Conservation (phyloP, 2,329 filamentous ascomycete genomes). For the Venturia asperata region DNA sequence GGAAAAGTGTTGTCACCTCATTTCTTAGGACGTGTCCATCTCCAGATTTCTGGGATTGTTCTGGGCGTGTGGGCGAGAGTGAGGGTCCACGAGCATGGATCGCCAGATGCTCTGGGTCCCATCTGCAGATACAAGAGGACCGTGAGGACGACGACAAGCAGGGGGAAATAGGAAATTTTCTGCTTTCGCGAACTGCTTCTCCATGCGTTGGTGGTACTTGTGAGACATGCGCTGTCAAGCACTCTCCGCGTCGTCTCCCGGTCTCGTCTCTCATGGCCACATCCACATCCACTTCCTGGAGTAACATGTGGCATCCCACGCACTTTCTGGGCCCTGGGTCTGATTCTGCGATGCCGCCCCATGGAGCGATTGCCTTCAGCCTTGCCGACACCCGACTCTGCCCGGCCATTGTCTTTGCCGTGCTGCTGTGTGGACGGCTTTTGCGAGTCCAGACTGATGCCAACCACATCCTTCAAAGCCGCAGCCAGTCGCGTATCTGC, state of each 20-base stretch:
- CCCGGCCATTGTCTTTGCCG: neutral
- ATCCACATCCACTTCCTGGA: neutral
- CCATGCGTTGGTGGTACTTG: neutral
- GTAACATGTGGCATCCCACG: neutral
- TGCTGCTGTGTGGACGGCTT: neutral
- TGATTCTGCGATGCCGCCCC: neutral
- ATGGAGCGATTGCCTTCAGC: constrained; percentile 5
- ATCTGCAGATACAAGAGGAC: neutral
- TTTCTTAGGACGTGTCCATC: neutral
- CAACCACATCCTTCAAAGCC: neutral
- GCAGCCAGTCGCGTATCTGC: neutral
- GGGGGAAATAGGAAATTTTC: neutral
- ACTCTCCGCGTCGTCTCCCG: neutral
- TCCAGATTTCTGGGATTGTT: neutral
- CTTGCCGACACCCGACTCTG: neutral
- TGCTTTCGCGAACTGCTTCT: neutral
- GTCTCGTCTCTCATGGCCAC: neutral
- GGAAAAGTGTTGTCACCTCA: constrained; percentile 11
- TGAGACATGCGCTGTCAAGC: neutral
- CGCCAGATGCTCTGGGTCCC: neutral
- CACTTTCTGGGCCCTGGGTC: neutral
- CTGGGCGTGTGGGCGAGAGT: neutral
- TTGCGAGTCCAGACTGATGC: neutral
- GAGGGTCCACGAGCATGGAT: neutral
- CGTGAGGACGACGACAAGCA: neutral